These are phyloP conservation scores for Rhodotorula diobovata DNA, from an alignment of 768 basidiomycete genomes.

Conservation along the genomic window DNA sequence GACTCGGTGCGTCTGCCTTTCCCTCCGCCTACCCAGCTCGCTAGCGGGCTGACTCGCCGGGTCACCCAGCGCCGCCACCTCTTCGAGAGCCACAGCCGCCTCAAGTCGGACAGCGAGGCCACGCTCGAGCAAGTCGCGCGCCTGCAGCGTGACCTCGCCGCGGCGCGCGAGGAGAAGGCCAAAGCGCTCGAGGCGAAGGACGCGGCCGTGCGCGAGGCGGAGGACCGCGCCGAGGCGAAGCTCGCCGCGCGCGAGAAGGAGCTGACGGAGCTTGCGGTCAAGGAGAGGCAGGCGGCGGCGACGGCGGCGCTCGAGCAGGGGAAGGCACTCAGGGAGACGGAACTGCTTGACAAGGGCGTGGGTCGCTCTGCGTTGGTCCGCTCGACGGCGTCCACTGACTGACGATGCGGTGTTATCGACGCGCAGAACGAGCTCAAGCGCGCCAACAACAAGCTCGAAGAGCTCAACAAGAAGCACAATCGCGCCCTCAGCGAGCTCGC, in stretches of 20 bases:
- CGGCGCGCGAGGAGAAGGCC: neutral
- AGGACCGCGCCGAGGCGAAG: neutral
- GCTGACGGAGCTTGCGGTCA: neutral
- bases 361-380: too few relatives aligned
- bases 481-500: slow-evolving; percentile 10
- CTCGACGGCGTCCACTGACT: too few relatives aligned
- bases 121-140: neutral
- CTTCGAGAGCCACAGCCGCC: neutral
- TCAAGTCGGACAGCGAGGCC: neutral
- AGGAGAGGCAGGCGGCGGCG: neutral
- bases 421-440: slow-evolving; percentile 27
- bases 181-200: neutral
- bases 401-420: too few relatives aligned
- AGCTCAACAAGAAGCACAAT: slow-evolving; percentile 3
- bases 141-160: neutral
- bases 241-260: neutral
- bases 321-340: neutral
- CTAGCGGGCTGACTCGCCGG: neutral
- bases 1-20: neutral
- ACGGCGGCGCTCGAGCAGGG: neutral
- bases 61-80: neutral
- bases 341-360: neutral
- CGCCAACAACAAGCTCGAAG: slow-evolving; percentile 1
- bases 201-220: neutral
- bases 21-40: too few relatives aligned